A percentile compares a stretch with the other conserved stretches of the same genome.
Conservation (phyloP, 129 eudicot genomes). For the Centella asiatica region DNA sequence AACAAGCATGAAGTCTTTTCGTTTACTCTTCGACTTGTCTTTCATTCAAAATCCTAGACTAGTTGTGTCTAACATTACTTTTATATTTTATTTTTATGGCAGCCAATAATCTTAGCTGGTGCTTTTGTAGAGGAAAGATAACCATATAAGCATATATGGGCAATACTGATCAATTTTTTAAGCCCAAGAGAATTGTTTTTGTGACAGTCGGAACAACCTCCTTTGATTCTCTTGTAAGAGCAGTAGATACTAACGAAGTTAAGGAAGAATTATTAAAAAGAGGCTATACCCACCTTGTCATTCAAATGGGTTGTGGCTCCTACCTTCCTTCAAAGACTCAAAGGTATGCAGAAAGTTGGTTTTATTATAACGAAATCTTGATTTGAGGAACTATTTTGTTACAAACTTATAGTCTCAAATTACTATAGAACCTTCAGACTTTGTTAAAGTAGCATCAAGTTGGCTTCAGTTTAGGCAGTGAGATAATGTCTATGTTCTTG, state of each 20-base stretch:
- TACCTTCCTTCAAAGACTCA: constrained; percentile 71
- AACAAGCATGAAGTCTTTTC: too few species aligned
- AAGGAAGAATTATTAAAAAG: constrained; percentile 49
- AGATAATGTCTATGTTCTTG: too few species aligned
- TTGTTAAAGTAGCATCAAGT: too few species aligned
- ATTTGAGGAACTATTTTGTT: neutral
- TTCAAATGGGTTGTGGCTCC: constrained; percentile 95
- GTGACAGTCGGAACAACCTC: constrained; percentile 93
- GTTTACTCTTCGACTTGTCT: too few species aligned
- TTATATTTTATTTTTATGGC: too few species aligned
- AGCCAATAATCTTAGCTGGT: too few species aligned
- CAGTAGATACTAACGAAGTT: constrained; percentile 56
- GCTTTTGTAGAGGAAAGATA: too few species aligned
- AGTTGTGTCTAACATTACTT: too few species aligned
- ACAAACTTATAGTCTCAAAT: neutral
- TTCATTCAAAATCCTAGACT: too few species aligned
- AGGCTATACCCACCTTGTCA: constrained; percentile 82
- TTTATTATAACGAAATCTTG: neutral
- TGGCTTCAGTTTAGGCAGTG: too few species aligned
- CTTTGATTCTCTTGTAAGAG: constrained; percentile 79
- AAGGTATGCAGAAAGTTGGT: constrained; percentile 29
- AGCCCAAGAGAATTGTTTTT: constrained; percentile 50
- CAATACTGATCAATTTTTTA: constrained; percentile 11
- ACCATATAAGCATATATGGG: too few species aligned
- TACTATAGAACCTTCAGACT: too few species aligned